Evolutionary conservation across 805 yeast species (phyloP), one percentile per base, ranked within the genome.

Genomic region (Candida chauliodis): DNA sequence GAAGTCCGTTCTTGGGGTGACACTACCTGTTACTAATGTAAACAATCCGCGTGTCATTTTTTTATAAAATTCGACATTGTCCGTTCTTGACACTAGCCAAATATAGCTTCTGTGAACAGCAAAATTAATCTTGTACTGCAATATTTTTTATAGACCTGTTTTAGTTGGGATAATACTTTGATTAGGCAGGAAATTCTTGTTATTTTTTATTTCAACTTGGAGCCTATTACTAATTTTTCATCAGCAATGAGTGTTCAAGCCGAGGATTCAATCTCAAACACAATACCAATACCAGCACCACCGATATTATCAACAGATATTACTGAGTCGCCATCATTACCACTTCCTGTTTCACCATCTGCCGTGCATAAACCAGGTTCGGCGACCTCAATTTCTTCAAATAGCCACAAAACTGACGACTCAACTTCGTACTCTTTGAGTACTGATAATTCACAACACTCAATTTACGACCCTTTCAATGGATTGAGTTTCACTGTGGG

Each of bases 401-500:
- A 24, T 11, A 8, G 13, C 5, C 5, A 8, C 8, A 7, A 6
- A 11, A 4, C 11, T n/a, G 24, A 30, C 8, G 6, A 17, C 6
- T 4, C 15, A 19, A 24, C 29, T 15, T 24, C 30, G 8, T 26
- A 10, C 20, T 26, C 31, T 5, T 4, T 20, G 4, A 13, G 21
- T 9, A 20, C 31, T 4, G 22, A 31, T 17, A 34, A 21, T 20
- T 26, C 28, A 26, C 4, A 19, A 14, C 14, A 22, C 1, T 17
- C 36, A n/a, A 27, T 8, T 10, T 23, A 27, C 19, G 72, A 70
- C 40, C 80, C 81, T 3, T 77, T 77, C 49, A 49, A 61, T 36
- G 73, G 84, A 28, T 68, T 83, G 15, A 79, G 89, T 2, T 91
- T 87, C 59, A 67, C 69, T 32, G 96, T 89, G 11, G 97, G 97